These are phyloP conservation scores for Verbena officinalis DNA, from an alignment of 257 asterid genomes.

Conservation along the genomic window DNA sequence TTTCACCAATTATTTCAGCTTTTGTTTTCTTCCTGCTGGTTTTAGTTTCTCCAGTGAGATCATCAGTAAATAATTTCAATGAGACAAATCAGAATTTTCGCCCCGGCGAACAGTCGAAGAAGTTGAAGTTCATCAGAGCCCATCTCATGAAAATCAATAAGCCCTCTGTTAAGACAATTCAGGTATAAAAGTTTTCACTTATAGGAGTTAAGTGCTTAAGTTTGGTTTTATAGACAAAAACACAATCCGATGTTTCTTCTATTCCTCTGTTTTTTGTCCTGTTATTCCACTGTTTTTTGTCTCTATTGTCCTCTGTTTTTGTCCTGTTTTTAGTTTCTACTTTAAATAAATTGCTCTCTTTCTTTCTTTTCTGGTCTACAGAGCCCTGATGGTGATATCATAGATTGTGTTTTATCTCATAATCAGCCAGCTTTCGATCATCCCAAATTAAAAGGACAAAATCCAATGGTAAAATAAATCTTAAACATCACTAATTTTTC, in stretches of 20 bases:
- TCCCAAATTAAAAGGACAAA: constrained; percentile 76
- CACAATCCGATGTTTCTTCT: constrained; percentile 12
- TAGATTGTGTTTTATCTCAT: constrained; percentile 79
- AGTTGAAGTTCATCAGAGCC: constrained; percentile 49
- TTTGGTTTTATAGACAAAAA: constrained; percentile 8
- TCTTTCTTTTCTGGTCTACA: constrained; percentile 30
- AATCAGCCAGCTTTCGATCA: constrained; percentile 94
- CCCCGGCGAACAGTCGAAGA: constrained; percentile 51
- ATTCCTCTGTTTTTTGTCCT: constrained; percentile 17
- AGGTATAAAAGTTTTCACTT: constrained; percentile 37
- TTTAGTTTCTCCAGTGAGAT: constrained; percentile 51
- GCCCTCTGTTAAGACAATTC: constrained; percentile 74
- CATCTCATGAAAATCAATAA: constrained; percentile 75
- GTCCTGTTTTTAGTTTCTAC: constrained; percentile 6
- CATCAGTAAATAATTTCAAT: constrained; percentile 33
- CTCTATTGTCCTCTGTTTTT: constrained; percentile 2
- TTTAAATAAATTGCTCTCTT: constrained; percentile 8
- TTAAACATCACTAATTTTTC: background rate
- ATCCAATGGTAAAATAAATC: constrained; percentile 58
- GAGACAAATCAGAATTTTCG: constrained; percentile 49
- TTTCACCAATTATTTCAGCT: constrained; percentile 53
- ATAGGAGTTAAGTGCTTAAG: background rate
- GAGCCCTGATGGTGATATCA: constrained; percentile 95
- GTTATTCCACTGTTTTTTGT: constrained; percentile 21
- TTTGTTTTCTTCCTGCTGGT: constrained; percentile 58